Evolutionary conservation across 2,329 filamentous ascomycete species (phyloP), one percentile per base, ranked within the genome.

Genomic region (Gaeumannomyces sp.): DNA sequence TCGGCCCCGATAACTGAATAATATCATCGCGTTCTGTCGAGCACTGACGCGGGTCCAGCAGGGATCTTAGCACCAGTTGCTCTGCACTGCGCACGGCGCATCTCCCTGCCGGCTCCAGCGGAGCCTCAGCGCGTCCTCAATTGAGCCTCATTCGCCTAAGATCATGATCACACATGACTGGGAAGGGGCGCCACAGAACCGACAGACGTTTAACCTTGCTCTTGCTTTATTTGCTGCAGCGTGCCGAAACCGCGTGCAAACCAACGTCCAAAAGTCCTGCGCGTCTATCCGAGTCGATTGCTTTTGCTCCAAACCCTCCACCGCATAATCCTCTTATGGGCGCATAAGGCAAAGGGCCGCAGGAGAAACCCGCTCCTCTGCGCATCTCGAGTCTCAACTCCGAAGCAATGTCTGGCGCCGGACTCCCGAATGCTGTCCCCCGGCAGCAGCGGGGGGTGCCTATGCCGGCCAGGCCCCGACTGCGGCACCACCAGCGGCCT

Each of bases 381-480:
- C 45, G 22, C 19, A 53, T 53, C 45, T 53, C 45, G n/a, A 60
- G 27, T n/a, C 10, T n/a, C 19, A 28, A 35, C 35, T 25, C 29
- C 59, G 59, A 33, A 8, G 28, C 59, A 22, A 62, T 62, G 61
- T 62, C 61, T 29, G 61, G 61, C 38, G 19, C 61, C 13, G 50
- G 35, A 13, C 35, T 29, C 28, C 59, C 59, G 29, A 33, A 33
- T 53, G 19, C 45, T 22, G 45, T 53, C 10, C 45, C 14, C 28
- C 29, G n/a, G 72, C 72, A 63, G 68, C 72, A 62, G 68, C 72
- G n/a, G 69, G 73, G 35, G 69, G 72, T 53, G 71, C 70, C 29
- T 68, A 68, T 61, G 70, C 66, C 22, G 66, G 69, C 50, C 66
- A 64, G 58, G 66, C 66, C 10, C 68, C 66, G 31, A 67, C 70